These are phyloP conservation scores for Ustilago sp. DNA, from an alignment of 1,284 basidiomycete species.

Conservation along the genomic window DNA sequence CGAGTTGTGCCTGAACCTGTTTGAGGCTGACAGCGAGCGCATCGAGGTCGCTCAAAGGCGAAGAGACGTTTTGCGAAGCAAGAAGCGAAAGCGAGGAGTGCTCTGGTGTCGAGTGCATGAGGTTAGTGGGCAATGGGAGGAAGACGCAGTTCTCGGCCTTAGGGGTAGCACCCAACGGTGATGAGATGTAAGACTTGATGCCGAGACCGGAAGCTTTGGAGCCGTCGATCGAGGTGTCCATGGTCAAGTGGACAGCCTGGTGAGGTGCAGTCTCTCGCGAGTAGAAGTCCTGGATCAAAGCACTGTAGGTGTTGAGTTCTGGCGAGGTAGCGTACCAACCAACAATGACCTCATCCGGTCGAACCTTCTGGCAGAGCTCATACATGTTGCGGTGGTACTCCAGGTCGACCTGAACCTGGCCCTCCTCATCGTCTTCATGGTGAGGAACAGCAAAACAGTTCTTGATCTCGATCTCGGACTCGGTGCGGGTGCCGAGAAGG, in stretches of 20 bases:
- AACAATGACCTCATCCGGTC: slow-evolving; percentile 86
- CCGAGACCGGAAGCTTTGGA: slow-evolving; percentile 69
- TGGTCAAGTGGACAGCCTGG: slow-evolving; percentile 90
- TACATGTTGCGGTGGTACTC: slow-evolving; percentile 95
- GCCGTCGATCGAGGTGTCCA: slow-evolving; percentile 81
- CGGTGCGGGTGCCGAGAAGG: slow-evolving; percentile 85
- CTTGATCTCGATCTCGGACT: slow-evolving; percentile 70
- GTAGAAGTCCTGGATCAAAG: slow-evolving; percentile 98
- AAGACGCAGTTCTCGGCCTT: slow-evolving; percentile 68
- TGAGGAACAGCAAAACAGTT: slow-evolving; percentile 67
- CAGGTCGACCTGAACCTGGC: slow-evolving; percentile 84
- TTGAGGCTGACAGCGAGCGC: slow-evolving; percentile 79
- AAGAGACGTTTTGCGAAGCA: slow-evolving; percentile 76
- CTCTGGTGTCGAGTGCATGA: slow-evolving; percentile 70
- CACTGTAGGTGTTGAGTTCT: slow-evolving; percentile 92
- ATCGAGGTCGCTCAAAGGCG: slow-evolving; percentile 64
- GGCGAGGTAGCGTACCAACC: slow-evolving; percentile 78
- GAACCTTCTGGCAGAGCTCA: slow-evolving; percentile 86
- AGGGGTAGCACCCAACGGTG: slow-evolving; percentile 66
- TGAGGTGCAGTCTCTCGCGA: slow-evolving; percentile 88
- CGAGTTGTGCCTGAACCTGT: slow-evolving; percentile 81
- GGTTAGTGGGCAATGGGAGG: slow-evolving; percentile 59
- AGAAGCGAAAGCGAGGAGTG: slow-evolving; percentile 73
- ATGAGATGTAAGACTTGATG: slow-evolving; percentile 90
- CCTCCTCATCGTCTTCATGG: slow-evolving; percentile 78